Base-by-base conservation (phyloP, 148 eudicot genomes). In the Camellia japonica region DNA sequence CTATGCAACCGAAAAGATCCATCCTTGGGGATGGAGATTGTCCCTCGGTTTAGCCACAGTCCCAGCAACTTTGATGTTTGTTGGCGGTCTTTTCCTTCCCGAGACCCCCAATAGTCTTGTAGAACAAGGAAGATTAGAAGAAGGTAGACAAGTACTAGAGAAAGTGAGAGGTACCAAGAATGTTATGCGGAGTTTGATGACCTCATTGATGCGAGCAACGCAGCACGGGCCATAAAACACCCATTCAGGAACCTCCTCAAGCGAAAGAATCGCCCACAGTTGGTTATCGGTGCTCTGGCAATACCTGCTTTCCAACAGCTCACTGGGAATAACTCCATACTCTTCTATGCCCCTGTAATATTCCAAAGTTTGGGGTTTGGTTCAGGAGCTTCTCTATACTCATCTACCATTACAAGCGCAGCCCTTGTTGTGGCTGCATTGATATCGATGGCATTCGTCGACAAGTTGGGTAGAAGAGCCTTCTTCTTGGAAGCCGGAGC, bases 231-330 rank as follows among this genome's bases (percentile, higher is more conserved):
- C 6, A 83, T 96, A 4, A 88, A 94, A 79, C 84, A 94, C 76
- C 99, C 99, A 0, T 96, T 96, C 82, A 80, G 94, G 68, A 96
- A 94, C 77, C 93, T 96, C 23, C 84, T 96, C 2, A 63, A 79
- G 84, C 86, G 90, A 79, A 90, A 85, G 80, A 94, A 94, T 71
- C 86, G 99, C 47, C 99, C 99, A 2, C 98, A 94, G 79, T 78
- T 96, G 81, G 80, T 92, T n/a, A 83, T 95, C 8, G 98, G 95
- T 30, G 91, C 93, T 30, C 44, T 96, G 56, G 90, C 87, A 64
- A 91, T 96, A 78, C 99, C 99, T 0, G 93, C 97, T 41, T 96
- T 93, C 65, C 99, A 96, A 84, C 97, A 94, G 61, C 94, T 96
- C 13, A 93, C 98, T 0, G 99, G 99, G 13, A 96, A 88, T 78